phyloP scores from a whole-genome alignment of 2,329 filamentous ascomycete species.

The Colletotrichum tabaci region DNA sequence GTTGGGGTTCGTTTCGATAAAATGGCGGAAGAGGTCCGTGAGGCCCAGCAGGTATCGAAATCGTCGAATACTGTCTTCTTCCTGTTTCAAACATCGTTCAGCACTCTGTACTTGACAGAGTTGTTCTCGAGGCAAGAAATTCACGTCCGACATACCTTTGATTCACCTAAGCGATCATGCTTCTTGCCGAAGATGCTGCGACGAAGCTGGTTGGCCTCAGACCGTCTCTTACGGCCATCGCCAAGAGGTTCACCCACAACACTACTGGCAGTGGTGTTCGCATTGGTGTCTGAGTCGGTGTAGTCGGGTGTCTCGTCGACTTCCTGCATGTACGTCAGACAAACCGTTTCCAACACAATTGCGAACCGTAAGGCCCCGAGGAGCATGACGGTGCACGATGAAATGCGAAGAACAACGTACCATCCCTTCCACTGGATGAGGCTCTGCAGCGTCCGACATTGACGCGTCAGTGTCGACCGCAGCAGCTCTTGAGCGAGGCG shows the following conservation, averaged over 20 bases:
- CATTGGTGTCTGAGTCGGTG: constrained; percentile 77
- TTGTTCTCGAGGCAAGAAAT: too few species aligned
- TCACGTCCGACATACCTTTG: constrained; percentile 75
- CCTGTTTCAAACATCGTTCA: constrained; percentile 63
- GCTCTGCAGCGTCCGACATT: constrained; percentile 72
- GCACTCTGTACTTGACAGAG: background rate
- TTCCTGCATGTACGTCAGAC: constrained; percentile 57
- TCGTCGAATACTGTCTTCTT: constrained; percentile 93
- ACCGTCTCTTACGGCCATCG: constrained; percentile 88
- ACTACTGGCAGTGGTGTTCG: constrained; percentile 84
- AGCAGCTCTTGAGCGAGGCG: constrained; percentile 67
- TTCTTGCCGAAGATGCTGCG: constrained; percentile 96
- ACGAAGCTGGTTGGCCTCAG: constrained; percentile 89
- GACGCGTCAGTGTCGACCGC: constrained; percentile 73
- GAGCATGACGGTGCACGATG: background rate
- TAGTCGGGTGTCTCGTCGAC: constrained; percentile 78
- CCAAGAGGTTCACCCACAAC: constrained; percentile 80
- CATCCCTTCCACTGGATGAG: constrained; percentile 64
- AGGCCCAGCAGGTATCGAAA: constrained; percentile 96
- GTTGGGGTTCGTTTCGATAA: constrained; percentile 97
- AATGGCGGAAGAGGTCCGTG: constrained; percentile 97
- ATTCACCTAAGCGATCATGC: constrained; percentile 91
- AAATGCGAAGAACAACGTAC: constrained; percentile 52
- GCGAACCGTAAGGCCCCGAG: constrained; percentile 6
- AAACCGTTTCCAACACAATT: constrained; percentile 2